phyloP scores from a whole-genome alignment of 2,329 filamentous ascomycete genomes.

The Microdochium paspali region DNA sequence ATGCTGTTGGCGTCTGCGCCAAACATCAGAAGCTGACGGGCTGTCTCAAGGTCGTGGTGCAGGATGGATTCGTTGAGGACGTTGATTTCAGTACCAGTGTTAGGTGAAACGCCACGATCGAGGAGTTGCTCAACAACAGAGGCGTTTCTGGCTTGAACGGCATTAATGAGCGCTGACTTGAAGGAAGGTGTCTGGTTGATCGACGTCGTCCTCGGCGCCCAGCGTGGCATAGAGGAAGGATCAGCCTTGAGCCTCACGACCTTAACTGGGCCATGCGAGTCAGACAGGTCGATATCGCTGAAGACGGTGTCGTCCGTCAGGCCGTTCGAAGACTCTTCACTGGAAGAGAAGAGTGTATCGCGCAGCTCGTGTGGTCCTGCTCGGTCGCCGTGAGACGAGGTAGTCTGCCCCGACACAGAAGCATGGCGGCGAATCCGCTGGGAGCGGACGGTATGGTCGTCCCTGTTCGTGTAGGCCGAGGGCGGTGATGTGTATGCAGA shows the following conservation, averaged over 20 bases:
- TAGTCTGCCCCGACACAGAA: neutral
- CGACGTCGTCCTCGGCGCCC: constrained; percentile 34
- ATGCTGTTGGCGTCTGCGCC: constrained; percentile 45
- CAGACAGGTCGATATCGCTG: constrained; percentile 24
- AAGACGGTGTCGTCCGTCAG: constrained; percentile 13
- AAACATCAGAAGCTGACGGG: constrained; percentile 46
- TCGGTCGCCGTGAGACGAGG: neutral
- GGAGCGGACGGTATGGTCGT: neutral
- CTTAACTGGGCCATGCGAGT: constrained; percentile 21
- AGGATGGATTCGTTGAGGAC: constrained; percentile 43
- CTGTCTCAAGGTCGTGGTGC: constrained; percentile 39
- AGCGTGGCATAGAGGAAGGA: constrained; percentile 39
- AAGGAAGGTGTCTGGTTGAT: constrained; percentile 33
- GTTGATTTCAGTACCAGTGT: constrained; percentile 33
- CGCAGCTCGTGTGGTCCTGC: neutral
- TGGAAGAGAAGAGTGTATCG: neutral
- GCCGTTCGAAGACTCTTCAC: constrained; percentile 5
- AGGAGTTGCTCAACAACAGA: constrained; percentile 47
- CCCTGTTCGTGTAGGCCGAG: neutral
- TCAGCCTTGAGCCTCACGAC: constrained; percentile 41
- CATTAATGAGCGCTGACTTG: constrained; percentile 38
- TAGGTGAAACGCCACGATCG: constrained; percentile 45
- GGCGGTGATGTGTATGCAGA: too few species aligned
- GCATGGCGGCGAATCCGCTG: neutral
- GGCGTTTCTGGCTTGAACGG: constrained; percentile 47